Percentiles rank a stretch among this genome's conserved stretches.
phyloP scores from a whole-genome alignment of 495 filamentous ascomycete species.

The Aspergillus olivimuriae region DNA sequence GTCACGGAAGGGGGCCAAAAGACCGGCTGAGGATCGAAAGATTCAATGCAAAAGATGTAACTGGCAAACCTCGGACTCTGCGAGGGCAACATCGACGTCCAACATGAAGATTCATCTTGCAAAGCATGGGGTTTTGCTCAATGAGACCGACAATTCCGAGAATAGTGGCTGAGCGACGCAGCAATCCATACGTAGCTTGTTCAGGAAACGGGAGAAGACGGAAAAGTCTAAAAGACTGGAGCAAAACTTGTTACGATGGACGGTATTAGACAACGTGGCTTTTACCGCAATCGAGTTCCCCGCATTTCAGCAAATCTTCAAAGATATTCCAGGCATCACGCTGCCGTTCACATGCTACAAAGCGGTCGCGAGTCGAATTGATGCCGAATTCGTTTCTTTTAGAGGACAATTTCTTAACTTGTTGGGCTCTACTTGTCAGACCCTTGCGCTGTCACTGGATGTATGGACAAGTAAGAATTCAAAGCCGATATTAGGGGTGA shows the following conservation, averaged over 20 bases:
- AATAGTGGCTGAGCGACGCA: neutral
- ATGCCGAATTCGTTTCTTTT: neutral
- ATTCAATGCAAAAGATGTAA: neutral
- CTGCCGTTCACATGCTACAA: neutral
- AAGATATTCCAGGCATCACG: neutral
- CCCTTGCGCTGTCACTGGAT: neutral
- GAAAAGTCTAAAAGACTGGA: neutral
- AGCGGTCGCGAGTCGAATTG: neutral
- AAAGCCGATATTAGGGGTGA: neutral
- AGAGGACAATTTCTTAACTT: neutral
- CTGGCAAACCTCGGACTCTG: neutral
- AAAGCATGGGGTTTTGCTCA: neutral
- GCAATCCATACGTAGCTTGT: neutral
- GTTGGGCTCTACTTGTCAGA: neutral
- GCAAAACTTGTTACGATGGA: neutral
- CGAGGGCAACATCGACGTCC: neutral
- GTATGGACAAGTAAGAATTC: neutral
- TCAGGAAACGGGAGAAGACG: neutral
- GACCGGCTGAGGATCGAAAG: neutral
- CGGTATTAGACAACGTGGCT: neutral
- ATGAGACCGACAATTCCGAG: neutral
- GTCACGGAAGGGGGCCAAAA: neutral
- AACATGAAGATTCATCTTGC: conserved; percentile 1
- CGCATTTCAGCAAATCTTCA: neutral
- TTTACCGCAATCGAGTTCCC: neutral